phyloP scores from a whole-genome alignment of 345 rosid genomes.

The Lagerstroemia speciosa region DNA sequence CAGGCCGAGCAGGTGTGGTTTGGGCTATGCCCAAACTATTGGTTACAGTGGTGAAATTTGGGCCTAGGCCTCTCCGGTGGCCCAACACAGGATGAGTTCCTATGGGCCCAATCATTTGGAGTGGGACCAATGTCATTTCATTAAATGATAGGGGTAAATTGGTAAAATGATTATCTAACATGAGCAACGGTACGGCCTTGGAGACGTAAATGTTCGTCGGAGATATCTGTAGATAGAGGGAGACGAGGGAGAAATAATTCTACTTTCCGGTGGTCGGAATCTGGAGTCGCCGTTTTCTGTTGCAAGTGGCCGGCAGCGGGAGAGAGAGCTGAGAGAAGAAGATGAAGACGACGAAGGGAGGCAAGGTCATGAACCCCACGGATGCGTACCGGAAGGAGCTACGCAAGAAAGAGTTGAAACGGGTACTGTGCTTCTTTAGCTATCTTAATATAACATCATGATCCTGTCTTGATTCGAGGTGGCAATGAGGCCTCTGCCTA shows the following conservation, averaged over 20 bases:
- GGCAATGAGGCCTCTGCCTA: background rate
- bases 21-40: too few species aligned
- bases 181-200: background rate
- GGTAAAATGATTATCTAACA: background rate
- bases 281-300: too few species aligned
- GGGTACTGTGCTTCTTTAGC: constrained; percentile 43
- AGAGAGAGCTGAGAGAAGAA: constrained; percentile 6
- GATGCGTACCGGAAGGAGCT: constrained; percentile 97
- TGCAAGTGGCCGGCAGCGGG: background rate
- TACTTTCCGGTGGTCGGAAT: background rate
- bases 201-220: background rate
- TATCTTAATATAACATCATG: background rate
- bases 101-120: too few species aligned
- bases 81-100: too few species aligned
- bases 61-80: background rate
- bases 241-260: background rate
- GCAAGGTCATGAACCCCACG: constrained; percentile 98
- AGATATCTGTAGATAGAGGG: background rate
- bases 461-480: background rate
- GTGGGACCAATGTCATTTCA: background rate
- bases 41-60: too few species aligned
- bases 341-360: constrained; percentile 99
- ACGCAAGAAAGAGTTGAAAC: constrained; percentile 85
- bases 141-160: background rate
- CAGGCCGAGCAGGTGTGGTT: too few species aligned